Conservation (phyloP, 495 filamentous ascomycete genomes). For the Apiosordaria backusii region DNA sequence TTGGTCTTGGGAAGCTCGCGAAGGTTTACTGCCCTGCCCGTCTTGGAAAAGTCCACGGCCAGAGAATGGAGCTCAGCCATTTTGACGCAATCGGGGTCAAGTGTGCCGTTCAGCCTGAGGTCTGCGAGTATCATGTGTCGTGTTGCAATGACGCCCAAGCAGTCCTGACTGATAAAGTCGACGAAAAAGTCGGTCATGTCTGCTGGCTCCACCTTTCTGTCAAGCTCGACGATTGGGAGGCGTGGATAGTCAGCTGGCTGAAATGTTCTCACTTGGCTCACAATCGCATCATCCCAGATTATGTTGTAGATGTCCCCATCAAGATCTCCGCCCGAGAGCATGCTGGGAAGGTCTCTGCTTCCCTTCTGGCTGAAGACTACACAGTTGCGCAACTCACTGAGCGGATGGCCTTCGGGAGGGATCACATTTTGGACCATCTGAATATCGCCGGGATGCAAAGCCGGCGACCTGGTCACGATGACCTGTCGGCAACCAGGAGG, state of each 20-base stretch:
- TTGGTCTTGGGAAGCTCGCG: constrained; percentile 25
- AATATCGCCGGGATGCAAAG: constrained; percentile 76
- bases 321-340: constrained; percentile 75
- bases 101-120: constrained; percentile 51
- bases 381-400: constrained; percentile 61
- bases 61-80: constrained; percentile 70
- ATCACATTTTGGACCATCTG: constrained; percentile 55
- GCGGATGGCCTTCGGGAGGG: constrained; percentile 56
- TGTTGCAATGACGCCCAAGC: constrained; percentile 64
- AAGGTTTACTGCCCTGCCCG: constrained; percentile 62
- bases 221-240: constrained; percentile 51
- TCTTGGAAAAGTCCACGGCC: constrained; percentile 82
- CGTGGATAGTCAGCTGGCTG: constrained; percentile 65
- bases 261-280: constrained; percentile 36
- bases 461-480: constrained; percentile 68
- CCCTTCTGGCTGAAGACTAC: constrained; percentile 74
- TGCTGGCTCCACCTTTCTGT: constrained; percentile 45
- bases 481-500: constrained; percentile 25
- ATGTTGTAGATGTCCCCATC: constrained; percentile 79
- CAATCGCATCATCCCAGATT: constrained; percentile 58
- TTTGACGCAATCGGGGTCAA: constrained; percentile 53
- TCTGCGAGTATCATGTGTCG: constrained; percentile 69
- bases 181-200: constrained; percentile 80
- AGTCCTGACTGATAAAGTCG: constrained; percentile 73
- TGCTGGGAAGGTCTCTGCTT: constrained; percentile 66